Conservation (phyloP, 2,329 filamentous ascomycete species). For the Colletotrichum orbiculare region DNA sequence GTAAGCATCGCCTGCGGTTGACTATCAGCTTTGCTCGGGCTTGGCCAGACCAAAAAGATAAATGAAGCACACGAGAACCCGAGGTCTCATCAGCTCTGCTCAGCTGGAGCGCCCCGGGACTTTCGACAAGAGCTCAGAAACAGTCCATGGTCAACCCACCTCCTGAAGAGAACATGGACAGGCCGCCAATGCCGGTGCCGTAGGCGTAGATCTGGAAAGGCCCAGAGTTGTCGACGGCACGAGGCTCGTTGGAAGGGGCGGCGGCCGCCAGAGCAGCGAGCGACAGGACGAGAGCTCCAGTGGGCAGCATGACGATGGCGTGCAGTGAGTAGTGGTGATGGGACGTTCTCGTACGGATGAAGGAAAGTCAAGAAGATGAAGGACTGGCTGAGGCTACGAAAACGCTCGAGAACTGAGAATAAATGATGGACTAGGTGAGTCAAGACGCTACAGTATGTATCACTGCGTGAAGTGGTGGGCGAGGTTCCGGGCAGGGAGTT, state of each 20-base stretch:
- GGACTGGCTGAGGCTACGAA: slow-evolving; percentile 13
- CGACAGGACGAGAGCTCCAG: slow-evolving; percentile 14
- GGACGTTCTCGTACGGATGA: background rate
- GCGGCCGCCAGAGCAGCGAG: slow-evolving; percentile 26
- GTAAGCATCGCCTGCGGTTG: slow-evolving; percentile 19
- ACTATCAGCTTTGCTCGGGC: background rate
- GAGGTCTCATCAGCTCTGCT: background rate
- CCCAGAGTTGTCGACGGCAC: slow-evolving; percentile 29
- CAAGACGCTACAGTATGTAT: background rate
- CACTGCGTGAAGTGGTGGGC: slow-evolving; percentile 5
- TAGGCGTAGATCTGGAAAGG: slow-evolving; percentile 44
- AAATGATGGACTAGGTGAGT: slow-evolving; percentile 20
- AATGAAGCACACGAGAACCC: background rate
- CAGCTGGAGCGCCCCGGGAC: background rate
- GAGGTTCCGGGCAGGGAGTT: background rate
- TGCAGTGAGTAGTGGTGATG: too few species aligned
- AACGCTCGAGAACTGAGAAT: background rate
- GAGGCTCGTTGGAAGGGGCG: slow-evolving; percentile 12
- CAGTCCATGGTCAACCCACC: slow-evolving; percentile 36
- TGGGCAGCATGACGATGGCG: slow-evolving; percentile 12
- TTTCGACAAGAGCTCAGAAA: slow-evolving; percentile 4
- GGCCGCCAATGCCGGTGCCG: slow-evolving; percentile 41
- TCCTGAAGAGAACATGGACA: slow-evolving; percentile 40
- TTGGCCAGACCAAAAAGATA: background rate
- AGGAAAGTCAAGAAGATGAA: background rate